A percentile compares a stretch with the other conserved stretches of the same genome.
Evolutionary conservation across 768 basidiomycete species (phyloP).

Genomic region (Artomyces pyxidatus): DNA sequence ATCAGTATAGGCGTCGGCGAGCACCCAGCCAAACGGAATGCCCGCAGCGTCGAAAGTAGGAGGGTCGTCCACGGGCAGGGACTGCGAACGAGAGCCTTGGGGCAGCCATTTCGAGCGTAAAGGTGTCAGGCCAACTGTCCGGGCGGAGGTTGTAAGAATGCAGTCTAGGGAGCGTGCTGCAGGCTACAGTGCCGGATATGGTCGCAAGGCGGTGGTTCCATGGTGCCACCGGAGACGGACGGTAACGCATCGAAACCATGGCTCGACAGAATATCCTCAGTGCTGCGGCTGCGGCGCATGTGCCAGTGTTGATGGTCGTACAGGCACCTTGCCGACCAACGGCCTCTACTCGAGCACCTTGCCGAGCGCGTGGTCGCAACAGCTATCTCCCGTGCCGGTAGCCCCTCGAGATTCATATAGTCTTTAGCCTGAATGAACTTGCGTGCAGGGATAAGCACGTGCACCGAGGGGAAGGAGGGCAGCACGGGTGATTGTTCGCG

Average conservation of each 20-base stretch:
- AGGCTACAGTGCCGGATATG: neutral
- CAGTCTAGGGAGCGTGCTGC: neutral
- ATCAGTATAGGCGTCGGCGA: conserved; percentile 16
- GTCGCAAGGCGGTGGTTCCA: neutral
- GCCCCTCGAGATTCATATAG: conserved; percentile 89
- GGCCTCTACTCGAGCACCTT: conserved; percentile 85
- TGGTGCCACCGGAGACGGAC: neutral
- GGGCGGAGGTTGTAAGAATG: neutral
- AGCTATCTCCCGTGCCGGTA: conserved; percentile 77
- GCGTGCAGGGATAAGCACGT: conserved; percentile 79
- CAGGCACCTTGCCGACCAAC: conserved; percentile 74
- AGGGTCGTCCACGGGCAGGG: neutral
- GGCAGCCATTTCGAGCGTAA: neutral
- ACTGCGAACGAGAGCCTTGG: neutral
- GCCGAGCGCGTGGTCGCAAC: conserved; percentile 83
- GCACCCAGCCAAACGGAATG: conserved; percentile 4
- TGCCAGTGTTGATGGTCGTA: neutral
- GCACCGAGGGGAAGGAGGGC: conserved; percentile 56
- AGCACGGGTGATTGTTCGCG: conserved; percentile 22
- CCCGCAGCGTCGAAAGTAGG: neutral
- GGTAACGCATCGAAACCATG: neutral
- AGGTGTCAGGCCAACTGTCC: too few relatives aligned
- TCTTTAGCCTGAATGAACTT: conserved; percentile 93
- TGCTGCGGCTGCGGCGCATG: conserved; percentile 11
- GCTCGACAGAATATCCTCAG: neutral